Base-by-base conservation (phyloP, 2,329 filamentous ascomycete species). In the Colletotrichum plurivorum region DNA sequence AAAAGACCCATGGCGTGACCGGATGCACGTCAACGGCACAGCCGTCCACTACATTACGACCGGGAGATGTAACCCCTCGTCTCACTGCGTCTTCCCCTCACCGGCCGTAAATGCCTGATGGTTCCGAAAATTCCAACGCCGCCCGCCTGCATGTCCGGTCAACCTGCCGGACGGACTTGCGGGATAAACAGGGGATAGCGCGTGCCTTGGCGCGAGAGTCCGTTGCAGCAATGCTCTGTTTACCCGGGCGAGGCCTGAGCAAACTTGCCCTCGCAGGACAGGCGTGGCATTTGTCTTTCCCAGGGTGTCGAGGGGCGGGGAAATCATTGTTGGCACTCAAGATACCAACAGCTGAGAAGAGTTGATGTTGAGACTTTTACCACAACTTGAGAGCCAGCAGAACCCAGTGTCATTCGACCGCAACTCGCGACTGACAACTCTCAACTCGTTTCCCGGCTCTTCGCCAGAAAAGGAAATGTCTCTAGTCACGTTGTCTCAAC, bases 1-100 rank as follows among this genome's bases (percentile, higher is more conserved):
- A 16, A 53, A 51, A n/a, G 20, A 31, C 43, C 25, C n/a, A 63
- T 56, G 43, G 7, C 43, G 2, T 66, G 58, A 54, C 41, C 31
- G 9, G 3, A 56, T 56, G 25, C 58, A 51, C 15, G n/a, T 12
- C 31, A 51, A 41, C 51, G 63, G 57, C 31, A 22, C 51, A 51
- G 57, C 20, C 18, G 6, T 56, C 45, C 12, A 43, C 31, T 22
- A 22, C 22, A 22, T 15, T n/a, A n/a, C 8, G 39, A 13, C 46
- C 15, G 7, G 16, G 20, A 18, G 25, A 51, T 63, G 52, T 25
- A 45, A 36, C 51, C 58, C 56, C 36, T 2, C 3, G 27, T 52
- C 20, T 31, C 5, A 31, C 56, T 41, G 9, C 2, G 6, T 25
- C 0, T 22, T 39, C 39, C 39, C 7, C 43, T 8, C 22, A 7